These are phyloP conservation scores for Camelina laxa DNA, from an alignment of 345 rosid genomes.

Conservation along the genomic window DNA sequence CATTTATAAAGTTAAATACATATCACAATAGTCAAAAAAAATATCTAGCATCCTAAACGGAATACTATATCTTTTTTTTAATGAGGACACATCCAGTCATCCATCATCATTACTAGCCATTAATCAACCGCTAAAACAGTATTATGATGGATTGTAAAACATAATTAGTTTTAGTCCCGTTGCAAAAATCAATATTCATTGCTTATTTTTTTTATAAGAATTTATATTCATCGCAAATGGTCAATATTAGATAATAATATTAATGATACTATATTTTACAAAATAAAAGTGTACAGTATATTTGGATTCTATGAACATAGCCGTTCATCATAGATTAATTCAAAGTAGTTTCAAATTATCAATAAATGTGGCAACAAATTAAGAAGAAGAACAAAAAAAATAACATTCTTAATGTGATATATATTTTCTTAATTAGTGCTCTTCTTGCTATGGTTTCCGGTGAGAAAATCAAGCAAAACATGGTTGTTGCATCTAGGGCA, in stretches of 20 bases:
- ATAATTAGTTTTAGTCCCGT: background rate
- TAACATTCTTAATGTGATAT: background rate
- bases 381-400: background rate
- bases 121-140: background rate
- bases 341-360: no score
- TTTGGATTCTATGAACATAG: constrained; percentile 4
- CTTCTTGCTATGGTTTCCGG: constrained; percentile 29
- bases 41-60: constrained; percentile 6
- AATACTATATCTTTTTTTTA: constrained; percentile 6
- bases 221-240: background rate
- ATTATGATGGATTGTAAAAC: background rate
- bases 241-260: background rate
- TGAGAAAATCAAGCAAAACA: constrained; percentile 45
- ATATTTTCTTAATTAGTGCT: background rate
- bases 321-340: constrained; percentile 7
- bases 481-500: constrained; percentile 48
- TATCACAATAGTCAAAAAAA: constrained; percentile 27
- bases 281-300: background rate
- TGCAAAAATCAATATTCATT: background rate
- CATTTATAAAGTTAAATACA: constrained; percentile 13
- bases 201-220: background rate
- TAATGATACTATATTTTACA: background rate
- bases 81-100: constrained; percentile 15
- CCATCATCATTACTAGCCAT: constrained; percentile 28
- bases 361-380: constrained; percentile 12